Evolutionary conservation across 495 filamentous ascomycete genomes (phyloP).

Genomic region (Penicillium macrosclerotiorum): DNA sequence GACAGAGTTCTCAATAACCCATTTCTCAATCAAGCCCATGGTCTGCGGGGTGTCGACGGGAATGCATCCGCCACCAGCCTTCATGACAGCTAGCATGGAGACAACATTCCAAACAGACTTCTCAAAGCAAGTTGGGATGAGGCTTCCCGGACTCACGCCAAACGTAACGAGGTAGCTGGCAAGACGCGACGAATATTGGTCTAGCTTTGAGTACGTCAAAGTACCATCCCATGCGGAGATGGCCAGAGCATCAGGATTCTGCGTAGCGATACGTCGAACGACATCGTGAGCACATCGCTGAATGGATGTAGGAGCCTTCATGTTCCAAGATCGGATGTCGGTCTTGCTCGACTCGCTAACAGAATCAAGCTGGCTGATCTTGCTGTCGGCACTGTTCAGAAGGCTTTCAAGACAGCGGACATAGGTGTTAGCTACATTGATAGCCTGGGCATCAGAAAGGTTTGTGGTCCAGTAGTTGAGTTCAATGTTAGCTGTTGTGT

Average conservation of each 20-base stretch:
- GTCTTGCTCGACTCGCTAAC: constrained; percentile 36
- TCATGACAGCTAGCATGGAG: constrained; percentile 40
- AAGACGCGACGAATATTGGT: constrained; percentile 43
- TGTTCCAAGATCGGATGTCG: constrained; percentile 47
- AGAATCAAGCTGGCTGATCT: constrained; percentile 35
- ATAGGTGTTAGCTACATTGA: constrained; percentile 50
- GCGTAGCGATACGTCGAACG: constrained; percentile 36
- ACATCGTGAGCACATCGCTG: constrained; percentile 44
- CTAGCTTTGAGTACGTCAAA: constrained; percentile 50
- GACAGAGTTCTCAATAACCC: constrained; percentile 37
- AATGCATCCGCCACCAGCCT: constrained; percentile 45
- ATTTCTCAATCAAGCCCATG: constrained; percentile 29
- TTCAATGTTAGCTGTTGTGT: constrained; percentile 45
- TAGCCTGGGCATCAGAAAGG: constrained; percentile 48
- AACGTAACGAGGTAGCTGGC: constrained; percentile 41
- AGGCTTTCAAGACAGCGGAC: constrained; percentile 45
- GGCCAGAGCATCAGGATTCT: constrained; percentile 36
- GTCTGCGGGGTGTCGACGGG: constrained; percentile 29
- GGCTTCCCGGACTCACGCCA: constrained; percentile 36
- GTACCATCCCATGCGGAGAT: constrained; percentile 49
- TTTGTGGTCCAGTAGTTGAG: constrained; percentile 57
- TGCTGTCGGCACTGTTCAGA: constrained; percentile 25
- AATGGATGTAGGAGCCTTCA: constrained; percentile 29
- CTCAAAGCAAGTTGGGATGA: constrained; percentile 39
- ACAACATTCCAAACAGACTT: constrained; percentile 43